A percentile compares a stretch with the other conserved stretches of the same genome.
These are phyloP conservation scores for Truncatella angustata DNA, from an alignment of 2,329 filamentous ascomycete genomes.

Conservation along the genomic window DNA sequence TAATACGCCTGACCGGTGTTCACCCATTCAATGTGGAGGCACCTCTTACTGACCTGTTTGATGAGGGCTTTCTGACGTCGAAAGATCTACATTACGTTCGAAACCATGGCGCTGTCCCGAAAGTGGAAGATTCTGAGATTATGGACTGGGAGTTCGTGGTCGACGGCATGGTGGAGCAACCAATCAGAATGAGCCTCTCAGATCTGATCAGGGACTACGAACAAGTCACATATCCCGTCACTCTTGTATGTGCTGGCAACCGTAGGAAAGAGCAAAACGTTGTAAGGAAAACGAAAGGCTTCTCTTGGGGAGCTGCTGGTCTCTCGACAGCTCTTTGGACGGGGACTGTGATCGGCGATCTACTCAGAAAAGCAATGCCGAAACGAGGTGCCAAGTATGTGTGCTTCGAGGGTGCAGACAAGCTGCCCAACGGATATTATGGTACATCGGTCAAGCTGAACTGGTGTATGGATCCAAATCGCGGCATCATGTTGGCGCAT, in stretches of 20 bases:
- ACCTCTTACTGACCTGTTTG: slow-evolving; percentile 73
- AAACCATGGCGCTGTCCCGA: slow-evolving; percentile 83
- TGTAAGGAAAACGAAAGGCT: slow-evolving; percentile 87
- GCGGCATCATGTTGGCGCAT: slow-evolving; percentile 83
- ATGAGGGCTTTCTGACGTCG: slow-evolving; percentile 80
- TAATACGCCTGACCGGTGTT: slow-evolving; percentile 83
- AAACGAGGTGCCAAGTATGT: slow-evolving; percentile 73
- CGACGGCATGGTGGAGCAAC: slow-evolving; percentile 79
- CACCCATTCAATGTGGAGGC: slow-evolving; percentile 93
- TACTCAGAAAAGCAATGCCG: slow-evolving; percentile 68
- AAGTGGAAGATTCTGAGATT: slow-evolving; percentile 69
- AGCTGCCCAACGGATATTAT: slow-evolving; percentile 83
- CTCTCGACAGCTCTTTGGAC: slow-evolving; percentile 87
- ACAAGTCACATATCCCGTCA: slow-evolving; percentile 82
- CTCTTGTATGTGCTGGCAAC: slow-evolving; percentile 89
- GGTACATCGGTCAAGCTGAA: slow-evolving; percentile 85
- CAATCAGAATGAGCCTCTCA: slow-evolving; percentile 67
- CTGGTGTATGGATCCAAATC: slow-evolving; percentile 81
- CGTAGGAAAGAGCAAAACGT: slow-evolving; percentile 90
- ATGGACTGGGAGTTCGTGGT: slow-evolving; percentile 79
- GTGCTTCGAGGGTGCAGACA: slow-evolving; percentile 89
- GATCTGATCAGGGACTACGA: slow-evolving; percentile 74
- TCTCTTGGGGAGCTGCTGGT: slow-evolving; percentile 89
- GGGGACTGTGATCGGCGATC: slow-evolving; percentile 70
- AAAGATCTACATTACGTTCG: slow-evolving; percentile 88